Evolutionary conservation across 371 early-diverging fungal species (phyloP), one percentile per base, ranked within the genome.

Genomic region (Zychaea mexicana): DNA sequence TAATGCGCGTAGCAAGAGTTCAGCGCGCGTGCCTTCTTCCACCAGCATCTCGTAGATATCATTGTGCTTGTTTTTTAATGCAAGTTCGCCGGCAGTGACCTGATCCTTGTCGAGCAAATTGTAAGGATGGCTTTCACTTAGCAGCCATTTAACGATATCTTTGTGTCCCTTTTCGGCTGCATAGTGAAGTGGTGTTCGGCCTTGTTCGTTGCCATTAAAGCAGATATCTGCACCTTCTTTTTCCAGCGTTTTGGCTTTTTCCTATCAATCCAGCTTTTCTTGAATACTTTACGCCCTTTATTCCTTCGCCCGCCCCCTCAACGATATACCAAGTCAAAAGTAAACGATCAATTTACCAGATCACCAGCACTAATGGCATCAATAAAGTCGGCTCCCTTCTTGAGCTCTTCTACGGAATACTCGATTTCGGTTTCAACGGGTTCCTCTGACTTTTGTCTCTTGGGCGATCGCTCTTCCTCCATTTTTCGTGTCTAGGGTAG

Each of bases 21-120:
- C 98, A 2, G 90, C 86, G 26, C 96, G 81, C 15, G 90, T 85
- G 21, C 97, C 98, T 68, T 94, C 94, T 27, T 87, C 83, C 0
- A 96, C 87, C 28, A 98, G 72, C 21, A 76, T 68, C 12, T 92
- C 84, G 57, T 82, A 82, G 2, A 82, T 64, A 39, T 68, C 64
- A 0, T 79, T 54, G 73, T 86, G 64, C 69, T 84, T 39, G 69
- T 82, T 77, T 9, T 84, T 66, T 13, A 87, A 61, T 5, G 87
- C 86, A 24, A 84, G 69, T 61, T 86, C 85, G 59, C 80, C 83
- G 15, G 83, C 78, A 17, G 83, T 72, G 10, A 82, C 74, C 33
- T 83, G 73, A 10, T 62, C 33, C 46, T 73, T 68, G 52, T 80
- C 82, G 9, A 78, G 60, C 47, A 84, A 55, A 61, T 81, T 84